These are phyloP conservation scores for Xylariaceae sp. DNA, from an alignment of 2,329 filamentous ascomycete genomes.

Conservation along the genomic window DNA sequence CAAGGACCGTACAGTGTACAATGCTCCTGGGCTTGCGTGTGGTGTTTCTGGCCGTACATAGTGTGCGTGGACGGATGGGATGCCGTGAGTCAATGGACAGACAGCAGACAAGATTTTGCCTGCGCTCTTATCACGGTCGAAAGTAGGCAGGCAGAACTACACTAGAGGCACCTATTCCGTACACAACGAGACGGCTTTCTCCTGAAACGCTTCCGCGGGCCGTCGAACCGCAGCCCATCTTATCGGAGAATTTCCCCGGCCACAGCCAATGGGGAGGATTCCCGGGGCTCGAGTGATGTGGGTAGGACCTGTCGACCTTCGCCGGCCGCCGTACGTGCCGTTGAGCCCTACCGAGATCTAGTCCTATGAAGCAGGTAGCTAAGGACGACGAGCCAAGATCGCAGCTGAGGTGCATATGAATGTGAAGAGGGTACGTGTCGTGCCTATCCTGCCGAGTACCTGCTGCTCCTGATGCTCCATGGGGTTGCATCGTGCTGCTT, in stretches of 20 bases:
- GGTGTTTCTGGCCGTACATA: neutral
- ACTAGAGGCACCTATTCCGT: neutral
- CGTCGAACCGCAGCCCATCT: constrained; percentile 25
- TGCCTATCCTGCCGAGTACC: too few relatives aligned
- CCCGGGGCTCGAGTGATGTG: constrained; percentile 15
- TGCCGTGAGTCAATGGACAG: neutral
- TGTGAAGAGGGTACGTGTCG: neutral
- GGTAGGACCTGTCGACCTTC: constrained; percentile 9
- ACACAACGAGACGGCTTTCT: constrained; percentile 3
- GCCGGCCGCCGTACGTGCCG: constrained; percentile 25
- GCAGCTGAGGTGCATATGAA: neutral
- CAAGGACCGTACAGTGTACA: neutral
- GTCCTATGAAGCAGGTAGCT: neutral
- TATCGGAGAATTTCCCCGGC: constrained; percentile 26
- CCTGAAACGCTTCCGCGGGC: constrained; percentile 27
- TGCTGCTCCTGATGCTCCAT: neutral
- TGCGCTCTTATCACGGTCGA: constrained; percentile 2
- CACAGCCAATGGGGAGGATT: constrained; percentile 17
- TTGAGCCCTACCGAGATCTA: constrained; percentile 12
- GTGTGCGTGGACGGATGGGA: neutral
- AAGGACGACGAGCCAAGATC: neutral
- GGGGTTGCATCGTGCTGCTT: neutral
- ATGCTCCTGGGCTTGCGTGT: too few relatives aligned
- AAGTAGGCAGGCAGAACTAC: neutral
- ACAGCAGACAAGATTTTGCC: constrained; percentile 4